These are phyloP conservation scores for Lentinula sp. DNA, from an alignment of 768 basidiomycete genomes.

Conservation along the genomic window DNA sequence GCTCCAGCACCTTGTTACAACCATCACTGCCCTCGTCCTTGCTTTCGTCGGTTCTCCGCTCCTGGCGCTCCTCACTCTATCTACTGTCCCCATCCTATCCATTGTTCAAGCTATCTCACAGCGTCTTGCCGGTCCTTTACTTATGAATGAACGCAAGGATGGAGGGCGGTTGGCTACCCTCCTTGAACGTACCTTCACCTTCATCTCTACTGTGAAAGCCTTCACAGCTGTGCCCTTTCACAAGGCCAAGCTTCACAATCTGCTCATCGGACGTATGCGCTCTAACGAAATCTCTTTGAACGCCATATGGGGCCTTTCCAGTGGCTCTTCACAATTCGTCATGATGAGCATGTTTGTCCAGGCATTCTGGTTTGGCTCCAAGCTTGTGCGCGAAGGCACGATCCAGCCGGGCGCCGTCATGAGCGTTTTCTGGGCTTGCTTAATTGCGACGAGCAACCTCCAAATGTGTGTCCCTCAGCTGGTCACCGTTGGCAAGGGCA, in stretches of 20 bases:
- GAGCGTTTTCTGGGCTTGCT: conserved; percentile 97
- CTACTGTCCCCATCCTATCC: conserved; percentile 78
- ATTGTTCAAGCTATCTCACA: conserved; percentile 76
- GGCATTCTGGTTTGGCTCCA: conserved; percentile 93
- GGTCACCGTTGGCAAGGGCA: conserved; percentile 75
- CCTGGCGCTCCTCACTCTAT: conserved; percentile 89
- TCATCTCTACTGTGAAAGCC: conserved; percentile 86
- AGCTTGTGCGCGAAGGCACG: conserved; percentile 76
- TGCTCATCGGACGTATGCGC: conserved; percentile 39
- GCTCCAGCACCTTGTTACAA: conserved; percentile 78
- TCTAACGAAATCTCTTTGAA: conserved; percentile 48
- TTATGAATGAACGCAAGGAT: conserved; percentile 58
- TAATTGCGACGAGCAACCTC: conserved; percentile 83
- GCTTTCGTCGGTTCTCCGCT: conserved; percentile 76
- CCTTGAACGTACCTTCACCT: conserved; percentile 68
- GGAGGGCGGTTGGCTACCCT: conserved; percentile 71
- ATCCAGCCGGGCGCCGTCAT: conserved; percentile 74
- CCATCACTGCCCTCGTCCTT: conserved; percentile 72
- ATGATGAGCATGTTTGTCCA: conserved; percentile 93
- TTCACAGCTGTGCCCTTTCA: conserved; percentile 58
- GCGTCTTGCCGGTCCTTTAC: conserved; percentile 56
- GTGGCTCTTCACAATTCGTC: conserved; percentile 70
- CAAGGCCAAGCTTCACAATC: conserved; percentile 34
- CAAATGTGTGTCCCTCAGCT: conserved; percentile 84
- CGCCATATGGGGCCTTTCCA: conserved; percentile 70